phyloP scores from a whole-genome alignment of 345 rosid genomes.

The Turnera subulata region DNA sequence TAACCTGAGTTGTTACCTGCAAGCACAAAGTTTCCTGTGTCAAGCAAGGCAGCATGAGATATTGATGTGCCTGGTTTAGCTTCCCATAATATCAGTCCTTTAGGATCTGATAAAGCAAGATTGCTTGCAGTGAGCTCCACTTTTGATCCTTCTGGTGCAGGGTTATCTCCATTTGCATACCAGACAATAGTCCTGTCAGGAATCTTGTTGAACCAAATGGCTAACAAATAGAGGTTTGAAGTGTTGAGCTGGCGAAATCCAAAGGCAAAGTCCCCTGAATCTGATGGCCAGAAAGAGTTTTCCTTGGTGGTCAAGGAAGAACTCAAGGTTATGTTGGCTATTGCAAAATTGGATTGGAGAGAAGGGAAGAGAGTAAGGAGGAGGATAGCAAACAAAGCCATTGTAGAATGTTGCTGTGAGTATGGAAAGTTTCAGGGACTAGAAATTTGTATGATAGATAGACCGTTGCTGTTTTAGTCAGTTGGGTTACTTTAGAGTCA shows the following conservation, averaged over 20 bases:
- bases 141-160: constrained; percentile 23
- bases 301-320: constrained; percentile 1
- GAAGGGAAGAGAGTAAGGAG: background rate
- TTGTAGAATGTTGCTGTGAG: background rate
- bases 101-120: constrained; percentile 18
- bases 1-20: constrained; percentile 1
- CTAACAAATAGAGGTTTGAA: constrained; percentile 24
- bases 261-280: constrained; percentile 21
- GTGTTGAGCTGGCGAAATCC: constrained; percentile 20
- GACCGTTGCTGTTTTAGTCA: background rate
- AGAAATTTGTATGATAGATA: background rate
- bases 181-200: constrained; percentile 28
- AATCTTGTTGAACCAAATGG: constrained; percentile 32
- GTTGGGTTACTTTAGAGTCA: too few species aligned
- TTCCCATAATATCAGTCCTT: constrained; percentile 7
- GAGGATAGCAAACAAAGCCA: background rate
- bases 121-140: constrained; percentile 16
- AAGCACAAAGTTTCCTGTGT: constrained; percentile 38
- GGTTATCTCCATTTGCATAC: constrained; percentile 20
- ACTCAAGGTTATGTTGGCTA: background rate
- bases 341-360: background rate
- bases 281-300: constrained; percentile 18
- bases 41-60: constrained; percentile 22
- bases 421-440: background rate
- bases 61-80: background rate